Evolutionary conservation across 2,329 filamentous ascomycete genomes (phyloP), one percentile per base, ranked within the genome.

Genomic region (Ophiostoma ulmi): DNA sequence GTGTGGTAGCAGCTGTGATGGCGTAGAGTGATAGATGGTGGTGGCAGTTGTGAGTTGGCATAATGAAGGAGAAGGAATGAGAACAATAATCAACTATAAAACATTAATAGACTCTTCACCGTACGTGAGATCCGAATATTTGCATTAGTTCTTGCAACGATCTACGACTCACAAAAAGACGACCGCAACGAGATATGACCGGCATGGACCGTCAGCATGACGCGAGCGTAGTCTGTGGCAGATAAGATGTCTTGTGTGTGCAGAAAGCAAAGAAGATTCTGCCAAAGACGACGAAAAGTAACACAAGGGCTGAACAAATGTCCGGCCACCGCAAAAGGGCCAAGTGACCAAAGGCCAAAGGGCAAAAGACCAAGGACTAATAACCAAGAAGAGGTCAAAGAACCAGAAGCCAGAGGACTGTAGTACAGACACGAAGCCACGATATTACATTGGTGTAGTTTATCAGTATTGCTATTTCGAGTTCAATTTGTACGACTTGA

Each of bases 241-340:
- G n/a, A 58, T 13, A 14, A 58, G n/a, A 26, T 8, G 26, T 5
- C 13, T 17, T 48, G 20, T 17, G 20, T 31, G 31, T 31, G 31
- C 44, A 14, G 20, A 48, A 17, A 14, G 3, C 5, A 48, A 14
- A 48, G 20, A 55, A 8, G 20, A 55, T 55, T n/a, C 17, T 22
- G 20, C 8, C 3, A 55, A 22, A 8, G 52, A 22, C 17, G 8
- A 22, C 10, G 17, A 31, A 35, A 61, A 35, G 58, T 63, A 13
- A 26, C 58, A 63, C 58, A n/a, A 35, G 26, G 58, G 58, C 58
- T 63, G 58, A 63, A 63, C 58, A 63, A 67, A 35, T 35, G 38
- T 20, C 39, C 39, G 66, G 26, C 13, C 39, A 20, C 66, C 41
- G 39, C 26, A 52, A 55, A 35, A 35, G 41, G 17, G n/a, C 17